A percentile compares a stretch with the other conserved stretches of the same genome.
phyloP scores from a whole-genome alignment of 2,329 filamentous ascomycete genomes.

The Epichloe gansuensis region DNA sequence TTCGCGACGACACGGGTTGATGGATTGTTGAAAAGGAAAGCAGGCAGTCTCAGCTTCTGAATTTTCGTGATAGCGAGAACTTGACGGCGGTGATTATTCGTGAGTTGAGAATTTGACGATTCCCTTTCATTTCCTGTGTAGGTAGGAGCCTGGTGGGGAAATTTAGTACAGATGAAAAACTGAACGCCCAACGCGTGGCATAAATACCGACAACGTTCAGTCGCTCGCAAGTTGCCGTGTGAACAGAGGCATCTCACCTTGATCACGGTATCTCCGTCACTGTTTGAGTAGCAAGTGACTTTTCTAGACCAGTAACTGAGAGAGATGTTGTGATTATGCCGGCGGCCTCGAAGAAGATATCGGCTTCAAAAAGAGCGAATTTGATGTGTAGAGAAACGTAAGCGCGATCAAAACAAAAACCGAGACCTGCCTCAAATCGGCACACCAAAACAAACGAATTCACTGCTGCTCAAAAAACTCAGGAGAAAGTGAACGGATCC shows the following conservation, averaged over 20 bases:
- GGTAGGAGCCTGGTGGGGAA: background rate
- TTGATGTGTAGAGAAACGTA: no score
- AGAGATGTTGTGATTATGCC: background rate
- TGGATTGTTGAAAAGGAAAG: background rate
- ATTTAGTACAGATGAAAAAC: background rate
- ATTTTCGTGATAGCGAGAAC: background rate
- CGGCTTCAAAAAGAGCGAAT: background rate
- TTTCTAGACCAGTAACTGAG: background rate
- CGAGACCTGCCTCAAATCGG: background rate
- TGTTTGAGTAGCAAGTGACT: background rate
- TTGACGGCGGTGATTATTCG: background rate
- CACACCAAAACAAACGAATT: background rate
- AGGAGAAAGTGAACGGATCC: background rate
- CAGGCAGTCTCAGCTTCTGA: background rate
- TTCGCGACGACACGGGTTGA: background rate
- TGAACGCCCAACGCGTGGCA: background rate
- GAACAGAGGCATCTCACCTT: background rate
- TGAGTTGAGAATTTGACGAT: background rate
- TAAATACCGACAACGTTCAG: no score
- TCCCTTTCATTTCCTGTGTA: no score
- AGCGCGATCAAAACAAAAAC: background rate
- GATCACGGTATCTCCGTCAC: no score
- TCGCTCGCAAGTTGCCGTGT: background rate
- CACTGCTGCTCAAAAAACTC: background rate
- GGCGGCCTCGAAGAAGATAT: background rate